A percentile compares a stretch with the other conserved stretches of the same genome.
Evolutionary conservation across 768 basidiomycete genomes (phyloP).

Genomic region (Suillus subalutaceus): DNA sequence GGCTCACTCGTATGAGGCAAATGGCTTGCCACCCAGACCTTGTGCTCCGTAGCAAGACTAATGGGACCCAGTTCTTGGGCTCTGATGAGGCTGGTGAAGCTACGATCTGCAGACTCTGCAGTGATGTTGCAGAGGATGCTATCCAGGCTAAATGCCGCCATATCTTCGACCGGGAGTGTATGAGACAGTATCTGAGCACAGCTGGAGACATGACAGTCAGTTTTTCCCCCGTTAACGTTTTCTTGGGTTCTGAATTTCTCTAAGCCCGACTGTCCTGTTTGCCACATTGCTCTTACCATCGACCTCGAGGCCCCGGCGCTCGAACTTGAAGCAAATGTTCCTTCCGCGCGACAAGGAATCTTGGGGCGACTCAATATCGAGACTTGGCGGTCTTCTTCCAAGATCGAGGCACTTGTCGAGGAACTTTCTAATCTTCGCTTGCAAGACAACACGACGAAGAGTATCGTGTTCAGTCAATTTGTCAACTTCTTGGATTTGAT

Average conservation of each 20-base stretch:
- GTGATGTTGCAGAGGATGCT: conserved; percentile 96
- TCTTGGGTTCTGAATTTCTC: neutral
- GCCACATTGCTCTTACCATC: conserved; percentile 89
- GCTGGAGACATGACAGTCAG: conserved; percentile 65
- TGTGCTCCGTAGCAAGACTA: conserved; percentile 85
- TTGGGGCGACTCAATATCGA: conserved; percentile 87
- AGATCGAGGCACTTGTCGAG: conserved; percentile 95
- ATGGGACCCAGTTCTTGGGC: conserved; percentile 59
- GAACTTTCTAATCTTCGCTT: conserved; percentile 84
- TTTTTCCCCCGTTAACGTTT: conserved; percentile 11
- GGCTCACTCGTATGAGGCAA: conserved; percentile 94
- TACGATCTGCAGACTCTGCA: conserved; percentile 92
- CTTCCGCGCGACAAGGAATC: conserved; percentile 79
- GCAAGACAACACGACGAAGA: conserved; percentile 91
- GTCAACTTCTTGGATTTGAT: conserved; percentile 93
- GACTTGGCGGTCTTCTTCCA: conserved; percentile 93
- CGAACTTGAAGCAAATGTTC: conserved; percentile 67
- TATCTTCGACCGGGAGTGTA: conserved; percentile 95
- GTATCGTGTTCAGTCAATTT: conserved; percentile 96
- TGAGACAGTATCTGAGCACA: conserved; percentile 87
- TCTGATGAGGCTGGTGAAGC: conserved; percentile 67
- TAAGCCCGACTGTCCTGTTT: conserved; percentile 93
- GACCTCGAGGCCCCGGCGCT: conserved; percentile 94
- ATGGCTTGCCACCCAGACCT: conserved; percentile 96
- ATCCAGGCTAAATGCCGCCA: conserved; percentile 93